Base-by-base conservation (phyloP, 768 basidiomycete species). In the Termitomyces sp. region DNA sequence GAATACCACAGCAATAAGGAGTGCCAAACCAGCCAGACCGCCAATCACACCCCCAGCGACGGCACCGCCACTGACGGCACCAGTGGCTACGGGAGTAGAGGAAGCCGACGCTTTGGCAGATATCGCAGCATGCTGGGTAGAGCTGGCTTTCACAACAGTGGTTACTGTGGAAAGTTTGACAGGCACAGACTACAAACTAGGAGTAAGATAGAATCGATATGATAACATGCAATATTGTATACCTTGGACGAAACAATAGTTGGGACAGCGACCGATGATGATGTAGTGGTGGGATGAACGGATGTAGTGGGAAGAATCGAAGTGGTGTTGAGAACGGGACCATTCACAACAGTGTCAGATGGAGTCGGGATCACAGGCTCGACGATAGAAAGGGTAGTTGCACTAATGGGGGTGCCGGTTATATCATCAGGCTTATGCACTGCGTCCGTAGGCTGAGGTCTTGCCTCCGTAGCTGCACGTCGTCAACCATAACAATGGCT, bases 21-120 rank as follows among this genome's bases (percentile, higher is more conserved):
- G 47, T 21, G 58, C 57, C 2, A 66, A 50, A 5, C 63, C 64
- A 17, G 48, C 57, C 24, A 66, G 35, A 35, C 62, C 60, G 40
- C 68, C 69, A 41, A 56, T 57, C 24, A 69, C 58, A 7, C 62
- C 63, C 12, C 68, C 70, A 12, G 69, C 62, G 19, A 70, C 51
- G 5, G 64, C 60, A 8, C 65, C 65, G 7, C 64, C 63, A 37
- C 61, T 63, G 24, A 57, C 45, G 26, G 51, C 56, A 44, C 53
- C 45, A n/a, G 54, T 56, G 22, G 32, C 34, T 21, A 51, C 35
- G 21, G 55, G 55, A 11, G 37, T 40, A 32, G 44, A 19, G 3
- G 49, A 45, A 24, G 51, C 38, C 8, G 59, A 46, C 10, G 38
- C 28, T 26, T 53, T 21, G 22, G 49, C 28, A 32, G 48, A n/a